A percentile compares a stretch with the other conserved stretches of the same genome.
These are phyloP conservation scores for Tieghemostelium lacteum DNA, from an alignment of 78 protist species.

Conservation along the genomic window DNA sequence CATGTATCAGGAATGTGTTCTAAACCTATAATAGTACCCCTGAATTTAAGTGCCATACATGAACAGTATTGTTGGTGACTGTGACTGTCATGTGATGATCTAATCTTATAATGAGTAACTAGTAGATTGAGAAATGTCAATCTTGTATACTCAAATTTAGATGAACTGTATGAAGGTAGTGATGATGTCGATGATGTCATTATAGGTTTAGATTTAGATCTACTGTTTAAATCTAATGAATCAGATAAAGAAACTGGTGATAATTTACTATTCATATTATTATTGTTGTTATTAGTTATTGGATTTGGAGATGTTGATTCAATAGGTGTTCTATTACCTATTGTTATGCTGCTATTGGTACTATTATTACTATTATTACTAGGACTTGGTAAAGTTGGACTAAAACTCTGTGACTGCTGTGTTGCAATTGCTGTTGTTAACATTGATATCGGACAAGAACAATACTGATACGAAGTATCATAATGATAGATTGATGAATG, in stretches of 20 bases:
- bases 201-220: conserved; percentile 6
- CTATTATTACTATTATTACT: too few relatives aligned
- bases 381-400: conserved; percentile 20
- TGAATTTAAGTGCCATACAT: conserved; percentile 44
- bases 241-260: too few relatives aligned
- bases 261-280: too few relatives aligned
- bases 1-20: background rate
- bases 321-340: too few relatives aligned
- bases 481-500: conserved; percentile 1
- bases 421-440: background rate
- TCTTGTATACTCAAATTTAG: conserved; percentile 33
- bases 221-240: conserved; percentile 4
- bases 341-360: too few relatives aligned
- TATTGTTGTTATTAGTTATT: too few relatives aligned
- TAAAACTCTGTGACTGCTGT: background rate
- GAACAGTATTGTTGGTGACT: background rate
- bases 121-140: conserved; percentile 20
- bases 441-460: background rate
- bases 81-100: conserved; percentile 40
- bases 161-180: background rate
- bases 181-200: background rate
- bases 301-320: too few relatives aligned
- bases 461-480: background rate
- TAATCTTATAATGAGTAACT: conserved; percentile 24
- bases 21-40: conserved; percentile 53